These are phyloP conservation scores for Penicillium freii DNA, from an alignment of 2,329 filamentous ascomycete species.

Conservation along the genomic window DNA sequence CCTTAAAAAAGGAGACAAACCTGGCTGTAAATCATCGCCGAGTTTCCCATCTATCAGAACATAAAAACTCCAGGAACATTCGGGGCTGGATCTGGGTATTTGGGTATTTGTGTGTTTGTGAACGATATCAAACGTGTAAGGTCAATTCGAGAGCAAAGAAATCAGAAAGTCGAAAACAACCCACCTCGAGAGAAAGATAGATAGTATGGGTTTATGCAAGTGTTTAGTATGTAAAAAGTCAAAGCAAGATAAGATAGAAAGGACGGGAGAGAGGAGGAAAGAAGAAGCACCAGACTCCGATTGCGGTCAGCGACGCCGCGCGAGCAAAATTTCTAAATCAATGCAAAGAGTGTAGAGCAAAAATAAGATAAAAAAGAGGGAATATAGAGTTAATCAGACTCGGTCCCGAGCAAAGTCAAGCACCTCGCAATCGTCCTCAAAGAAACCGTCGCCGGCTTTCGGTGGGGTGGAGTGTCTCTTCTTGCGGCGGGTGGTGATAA, in stretches of 20 bases:
- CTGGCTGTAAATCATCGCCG: conserved; percentile 2
- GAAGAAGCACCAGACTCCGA: conserved; percentile 13
- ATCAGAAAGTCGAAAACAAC: conserved; percentile 1
- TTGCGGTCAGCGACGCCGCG: conserved; percentile 18
- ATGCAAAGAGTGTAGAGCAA: conserved; percentile 8
- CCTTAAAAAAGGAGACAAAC: background rate
- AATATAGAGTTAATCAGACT: conserved; percentile 38
- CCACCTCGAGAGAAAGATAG: background rate
- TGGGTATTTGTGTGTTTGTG: conserved; percentile 21
- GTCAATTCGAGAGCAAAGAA: conserved; percentile 8
- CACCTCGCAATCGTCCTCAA: conserved; percentile 90
- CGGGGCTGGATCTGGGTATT: conserved; percentile 21
- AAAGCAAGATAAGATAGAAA: background rate
- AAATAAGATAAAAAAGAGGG: background rate
- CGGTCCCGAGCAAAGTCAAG: conserved; percentile 73
- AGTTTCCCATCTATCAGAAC: conserved; percentile 23
- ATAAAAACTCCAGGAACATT: conserved; percentile 11
- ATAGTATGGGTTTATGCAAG: conserved; percentile 20
- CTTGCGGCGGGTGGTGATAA: conserved; percentile 75
- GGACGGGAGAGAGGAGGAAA: background rate
- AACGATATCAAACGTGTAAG: conserved; percentile 7
- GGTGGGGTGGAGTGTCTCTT: conserved; percentile 45
- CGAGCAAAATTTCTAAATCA: conserved; percentile 19
- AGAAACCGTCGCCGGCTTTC: conserved; percentile 67
- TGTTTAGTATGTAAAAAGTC: conserved; percentile 14